Evolutionary conservation across 78 protist genomes (phyloP).

Genomic region (Dictyostelium capitatum): DNA sequence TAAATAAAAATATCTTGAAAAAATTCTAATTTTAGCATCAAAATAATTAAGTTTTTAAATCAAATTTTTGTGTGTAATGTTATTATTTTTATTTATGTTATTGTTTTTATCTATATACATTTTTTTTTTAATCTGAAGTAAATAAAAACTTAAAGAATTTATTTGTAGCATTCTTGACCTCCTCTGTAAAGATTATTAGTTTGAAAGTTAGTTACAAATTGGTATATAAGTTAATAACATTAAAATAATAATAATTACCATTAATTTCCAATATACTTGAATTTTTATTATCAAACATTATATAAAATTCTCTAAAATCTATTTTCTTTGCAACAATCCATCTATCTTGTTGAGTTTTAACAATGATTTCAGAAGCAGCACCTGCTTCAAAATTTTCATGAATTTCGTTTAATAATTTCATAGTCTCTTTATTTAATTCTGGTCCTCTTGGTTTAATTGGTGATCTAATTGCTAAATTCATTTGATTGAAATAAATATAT

Average conservation of each 20-base stretch:
- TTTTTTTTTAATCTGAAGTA: slow-evolving; percentile 26
- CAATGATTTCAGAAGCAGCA: slow-evolving; percentile 44
- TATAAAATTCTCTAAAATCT: slow-evolving; percentile 86
- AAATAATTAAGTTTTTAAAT: too few relatives aligned
- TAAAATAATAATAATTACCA: slow-evolving; percentile 42
- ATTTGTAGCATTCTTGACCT: slow-evolving; percentile 45
- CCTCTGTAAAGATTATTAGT: too few relatives aligned
- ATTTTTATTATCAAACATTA: slow-evolving; percentile 78
- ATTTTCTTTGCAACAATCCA: slow-evolving; percentile 88
- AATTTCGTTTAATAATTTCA: slow-evolving; percentile 78
- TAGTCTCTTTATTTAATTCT: slow-evolving; percentile 70
- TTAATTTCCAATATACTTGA: slow-evolving; percentile 82
- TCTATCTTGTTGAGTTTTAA: slow-evolving; percentile 55
- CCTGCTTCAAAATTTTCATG: slow-evolving; percentile 79
- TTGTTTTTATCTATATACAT: too few relatives aligned
- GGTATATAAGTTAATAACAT: neutral
- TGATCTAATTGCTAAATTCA: slow-evolving; percentile 90
- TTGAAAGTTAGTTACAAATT: neutral
- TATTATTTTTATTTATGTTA: neutral
- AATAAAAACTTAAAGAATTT: slow-evolving; percentile 64
- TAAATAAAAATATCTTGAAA: too few relatives aligned
- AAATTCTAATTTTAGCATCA: too few relatives aligned
- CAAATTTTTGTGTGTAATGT: neutral
- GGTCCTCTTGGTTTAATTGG: slow-evolving; percentile 53
- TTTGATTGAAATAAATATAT: slow-evolving; percentile 88